phyloP scores from a whole-genome alignment of 2,329 filamentous ascomycete genomes.

The Coniochaeta sp. region DNA sequence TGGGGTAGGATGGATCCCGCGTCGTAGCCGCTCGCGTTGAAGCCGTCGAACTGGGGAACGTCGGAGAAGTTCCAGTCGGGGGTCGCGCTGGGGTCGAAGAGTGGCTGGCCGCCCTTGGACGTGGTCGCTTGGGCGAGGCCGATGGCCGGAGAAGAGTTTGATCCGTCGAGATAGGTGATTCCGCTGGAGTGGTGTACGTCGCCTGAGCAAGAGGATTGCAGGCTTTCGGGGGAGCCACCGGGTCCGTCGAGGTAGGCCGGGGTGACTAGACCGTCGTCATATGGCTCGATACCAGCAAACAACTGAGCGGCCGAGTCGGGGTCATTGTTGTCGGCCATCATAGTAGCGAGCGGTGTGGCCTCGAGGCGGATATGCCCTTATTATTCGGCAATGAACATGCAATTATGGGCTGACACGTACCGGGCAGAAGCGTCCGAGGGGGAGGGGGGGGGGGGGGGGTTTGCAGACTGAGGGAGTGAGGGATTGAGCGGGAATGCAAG shows the following conservation, averaged over 20 bases:
- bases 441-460: too few relatives aligned
- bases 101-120: slow-evolving; percentile 20
- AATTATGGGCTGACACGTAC: slow-evolving; percentile 1
- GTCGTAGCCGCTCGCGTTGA: slow-evolving; percentile 27
- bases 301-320: slow-evolving; percentile 13
- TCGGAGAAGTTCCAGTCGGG: slow-evolving; percentile 42
- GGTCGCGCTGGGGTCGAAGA: slow-evolving; percentile 26
- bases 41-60: slow-evolving; percentile 39
- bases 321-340: slow-evolving; percentile 12
- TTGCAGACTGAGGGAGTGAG: background rate
- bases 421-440: background rate
- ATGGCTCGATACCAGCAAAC: slow-evolving; percentile 14
- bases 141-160: slow-evolving; percentile 10
- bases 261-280: slow-evolving; percentile 10
- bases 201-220: slow-evolving; percentile 4
- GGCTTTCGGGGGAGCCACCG: background rate
- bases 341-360: slow-evolving; percentile 4
- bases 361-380: background rate
- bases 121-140: slow-evolving; percentile 14
- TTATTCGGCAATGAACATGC: background rate
- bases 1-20: slow-evolving; percentile 14
- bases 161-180: background rate
- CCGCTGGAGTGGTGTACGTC: slow-evolving; percentile 8
- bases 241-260: slow-evolving; percentile 5
- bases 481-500: background rate